A percentile compares a stretch with the other conserved stretches of the same genome.
Evolutionary conservation across 2,329 filamentous ascomycete genomes (phyloP).

Genomic region (Dothidotthia symphoricarpi): DNA sequence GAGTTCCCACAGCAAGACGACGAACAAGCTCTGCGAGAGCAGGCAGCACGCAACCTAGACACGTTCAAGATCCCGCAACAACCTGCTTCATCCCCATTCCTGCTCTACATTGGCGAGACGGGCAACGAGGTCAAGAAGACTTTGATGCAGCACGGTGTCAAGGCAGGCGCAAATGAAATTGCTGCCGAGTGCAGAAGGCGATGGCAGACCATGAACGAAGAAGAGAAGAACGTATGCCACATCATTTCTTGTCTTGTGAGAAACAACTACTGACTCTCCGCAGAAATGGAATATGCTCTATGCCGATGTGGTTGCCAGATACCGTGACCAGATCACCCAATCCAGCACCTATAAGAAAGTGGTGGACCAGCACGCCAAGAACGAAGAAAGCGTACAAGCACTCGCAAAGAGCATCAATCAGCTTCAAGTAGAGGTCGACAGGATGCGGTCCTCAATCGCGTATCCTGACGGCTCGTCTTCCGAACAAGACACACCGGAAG

Average conservation of each 20-base stretch:
- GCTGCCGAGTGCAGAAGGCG: conserved; percentile 42
- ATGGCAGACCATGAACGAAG: conserved; percentile 42
- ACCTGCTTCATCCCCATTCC: conserved; percentile 42
- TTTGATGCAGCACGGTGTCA: conserved; percentile 36
- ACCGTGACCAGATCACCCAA: conserved; percentile 41
- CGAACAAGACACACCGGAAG: conserved; percentile 14
- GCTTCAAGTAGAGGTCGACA: conserved; percentile 41
- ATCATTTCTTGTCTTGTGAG: background rate
- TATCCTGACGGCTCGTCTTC: conserved; percentile 20
- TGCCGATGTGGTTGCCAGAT: conserved; percentile 41
- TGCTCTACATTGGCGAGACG: conserved; percentile 43
- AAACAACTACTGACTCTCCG: conserved; percentile 10
- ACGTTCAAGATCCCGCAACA: conserved; percentile 40
- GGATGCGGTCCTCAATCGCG: conserved; percentile 38
- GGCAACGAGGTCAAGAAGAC: conserved; percentile 42
- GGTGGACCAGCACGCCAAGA: conserved; percentile 39
- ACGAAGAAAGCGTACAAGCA: conserved; percentile 42
- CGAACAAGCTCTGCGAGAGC: conserved; percentile 6
- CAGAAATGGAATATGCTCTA: conserved; percentile 46
- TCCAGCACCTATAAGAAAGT: conserved; percentile 39
- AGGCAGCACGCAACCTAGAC: conserved; percentile 28
- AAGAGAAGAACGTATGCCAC: conserved; percentile 38
- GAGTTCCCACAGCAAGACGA: conserved; percentile 26
- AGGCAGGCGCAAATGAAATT: conserved; percentile 43
- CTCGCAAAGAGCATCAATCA: conserved; percentile 44